A percentile compares a stretch with the other conserved stretches of the same genome.
phyloP scores from a whole-genome alignment of 257 asterid species.

The Solanum etuberosum region DNA sequence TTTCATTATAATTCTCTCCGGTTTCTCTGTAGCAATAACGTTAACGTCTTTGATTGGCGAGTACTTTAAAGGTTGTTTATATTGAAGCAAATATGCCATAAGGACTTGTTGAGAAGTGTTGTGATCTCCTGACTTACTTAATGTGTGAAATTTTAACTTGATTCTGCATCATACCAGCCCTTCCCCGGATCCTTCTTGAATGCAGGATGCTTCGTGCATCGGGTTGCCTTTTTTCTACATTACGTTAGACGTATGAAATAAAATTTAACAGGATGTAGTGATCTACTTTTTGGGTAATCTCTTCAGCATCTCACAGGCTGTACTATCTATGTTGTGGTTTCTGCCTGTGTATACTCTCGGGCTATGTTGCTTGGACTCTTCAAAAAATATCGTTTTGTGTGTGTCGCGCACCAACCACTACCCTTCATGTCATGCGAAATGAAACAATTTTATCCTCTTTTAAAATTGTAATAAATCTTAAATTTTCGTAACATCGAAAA shows the following conservation, averaged over 20 bases:
- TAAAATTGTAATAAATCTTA: background rate
- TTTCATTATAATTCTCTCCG: background rate
- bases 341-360: background rate
- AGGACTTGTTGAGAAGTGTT: background rate
- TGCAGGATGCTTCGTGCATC: background rate
- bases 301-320: background rate
- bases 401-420: background rate
- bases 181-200: background rate
- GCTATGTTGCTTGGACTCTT: background rate
- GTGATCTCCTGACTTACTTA: background rate
- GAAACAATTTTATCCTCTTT: background rate
- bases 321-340: background rate
- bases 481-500: no score
- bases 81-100: background rate
- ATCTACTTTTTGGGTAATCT: background rate
- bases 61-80: background rate
- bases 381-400: background rate
- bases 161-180: background rate
- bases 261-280: background rate
- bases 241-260: background rate
- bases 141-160: background rate
- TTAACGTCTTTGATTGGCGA: background rate
- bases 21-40: background rate
- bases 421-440: no score
- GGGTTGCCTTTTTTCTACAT: no score